Conservation (phyloP, 768 basidiomycete species). For the Tylopilus intermedius region DNA sequence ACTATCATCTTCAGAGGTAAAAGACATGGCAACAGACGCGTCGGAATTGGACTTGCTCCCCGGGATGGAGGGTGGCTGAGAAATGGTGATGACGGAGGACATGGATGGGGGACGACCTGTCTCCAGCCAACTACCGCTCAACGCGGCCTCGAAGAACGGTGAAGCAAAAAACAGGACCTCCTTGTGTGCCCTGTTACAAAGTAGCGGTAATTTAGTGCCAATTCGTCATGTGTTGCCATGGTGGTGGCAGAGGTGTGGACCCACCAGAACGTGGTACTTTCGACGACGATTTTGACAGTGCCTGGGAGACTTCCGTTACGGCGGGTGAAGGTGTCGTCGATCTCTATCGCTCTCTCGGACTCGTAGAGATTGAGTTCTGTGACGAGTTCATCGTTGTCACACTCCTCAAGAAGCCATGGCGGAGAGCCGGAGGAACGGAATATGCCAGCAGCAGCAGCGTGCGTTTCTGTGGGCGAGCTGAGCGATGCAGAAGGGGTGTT, state of each 20-base stretch:
- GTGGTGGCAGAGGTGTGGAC: conserved; percentile 24
- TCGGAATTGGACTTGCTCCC: conserved; percentile 42
- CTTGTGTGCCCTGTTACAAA: conserved; percentile 70
- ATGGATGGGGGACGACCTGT: conserved; percentile 74
- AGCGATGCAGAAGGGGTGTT: conserved; percentile 76
- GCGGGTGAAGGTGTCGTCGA: conserved; percentile 75
- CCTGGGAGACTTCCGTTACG: conserved; percentile 63
- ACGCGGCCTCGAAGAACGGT: conserved; percentile 90
- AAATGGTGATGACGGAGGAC: conserved; percentile 81
- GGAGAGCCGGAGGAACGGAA: conserved; percentile 79
- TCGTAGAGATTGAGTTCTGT: conserved; percentile 66
- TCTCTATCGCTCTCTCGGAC: conserved; percentile 67
- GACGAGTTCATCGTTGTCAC: conserved; percentile 62
- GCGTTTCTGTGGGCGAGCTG: conserved; percentile 82
- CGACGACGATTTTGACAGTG: conserved; percentile 86
- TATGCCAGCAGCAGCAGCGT: conserved; percentile 80
- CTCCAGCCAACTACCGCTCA: conserved; percentile 91
- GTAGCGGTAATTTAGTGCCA: background rate
- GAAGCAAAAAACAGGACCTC: conserved; percentile 89
- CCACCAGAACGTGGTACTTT: conserved; percentile 86
- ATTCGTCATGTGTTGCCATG: background rate
- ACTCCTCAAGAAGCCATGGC: conserved; percentile 74
- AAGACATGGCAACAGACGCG: conserved; percentile 51
- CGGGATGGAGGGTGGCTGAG: conserved; percentile 62
- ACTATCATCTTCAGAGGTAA: conserved; percentile 51